Evolutionary conservation across 2,329 filamentous ascomycete genomes (phyloP).

Genomic region (Pleoardoris graminearum): DNA sequence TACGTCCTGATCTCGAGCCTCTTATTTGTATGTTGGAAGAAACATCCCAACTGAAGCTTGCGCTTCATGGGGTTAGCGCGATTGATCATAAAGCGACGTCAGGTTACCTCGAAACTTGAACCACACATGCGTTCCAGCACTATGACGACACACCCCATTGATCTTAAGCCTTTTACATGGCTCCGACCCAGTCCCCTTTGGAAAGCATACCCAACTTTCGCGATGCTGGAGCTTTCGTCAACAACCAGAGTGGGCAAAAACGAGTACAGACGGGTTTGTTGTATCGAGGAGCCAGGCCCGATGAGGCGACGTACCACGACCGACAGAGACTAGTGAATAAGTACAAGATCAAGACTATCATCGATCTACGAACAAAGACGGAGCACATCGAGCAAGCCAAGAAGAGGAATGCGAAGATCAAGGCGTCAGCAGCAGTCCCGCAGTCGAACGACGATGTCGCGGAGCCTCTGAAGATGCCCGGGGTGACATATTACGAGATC

Average conservation of each 20-base stretch:
- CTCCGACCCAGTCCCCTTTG: slow-evolving; percentile 19
- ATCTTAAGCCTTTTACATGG: no score
- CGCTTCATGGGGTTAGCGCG: no score
- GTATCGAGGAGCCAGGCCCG: slow-evolving; percentile 51
- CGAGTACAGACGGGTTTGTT: slow-evolving; percentile 32
- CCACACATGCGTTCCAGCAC: no score
- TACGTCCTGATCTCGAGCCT: no score
- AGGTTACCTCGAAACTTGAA: no score
- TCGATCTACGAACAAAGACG: slow-evolving; percentile 79
- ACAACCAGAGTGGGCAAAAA: slow-evolving; percentile 23
- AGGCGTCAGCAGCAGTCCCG: slow-evolving; percentile 49
- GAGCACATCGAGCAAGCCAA: slow-evolving; percentile 71
- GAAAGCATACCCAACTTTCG: slow-evolving; percentile 44
- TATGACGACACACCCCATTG: no score
- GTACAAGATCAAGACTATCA: slow-evolving; percentile 69
- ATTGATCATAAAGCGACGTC: not conserved
- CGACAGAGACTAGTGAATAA: slow-evolving; percentile 61
- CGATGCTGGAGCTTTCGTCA: slow-evolving; percentile 41
- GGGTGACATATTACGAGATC: slow-evolving; percentile 66
- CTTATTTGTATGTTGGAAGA: no score
- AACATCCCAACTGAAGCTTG: no score
- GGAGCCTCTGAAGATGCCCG: slow-evolving; percentile 64
- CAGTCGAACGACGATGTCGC: slow-evolving; percentile 57
- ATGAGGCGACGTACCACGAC: slow-evolving; percentile 72
- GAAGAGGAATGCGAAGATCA: slow-evolving; percentile 59